Conservation (phyloP, 352 stramenopile genomes). For the Sclerospora graminicola region DNA sequence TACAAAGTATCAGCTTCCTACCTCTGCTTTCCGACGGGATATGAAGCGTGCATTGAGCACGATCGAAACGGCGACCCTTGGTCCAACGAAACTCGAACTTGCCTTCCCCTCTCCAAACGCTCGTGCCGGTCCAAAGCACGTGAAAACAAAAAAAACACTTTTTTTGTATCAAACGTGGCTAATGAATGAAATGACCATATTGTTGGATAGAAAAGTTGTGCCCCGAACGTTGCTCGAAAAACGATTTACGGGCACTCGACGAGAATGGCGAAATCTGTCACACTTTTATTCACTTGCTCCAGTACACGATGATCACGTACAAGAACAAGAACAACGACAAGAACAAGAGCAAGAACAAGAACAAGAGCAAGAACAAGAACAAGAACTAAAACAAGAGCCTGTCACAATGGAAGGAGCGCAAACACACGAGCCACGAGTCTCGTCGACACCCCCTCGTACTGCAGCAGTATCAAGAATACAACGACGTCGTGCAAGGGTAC, state of each 20-base stretch:
- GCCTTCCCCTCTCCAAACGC: conserved; percentile 15
- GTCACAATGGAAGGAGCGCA: conserved; percentile 9
- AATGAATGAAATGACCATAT: neutral
- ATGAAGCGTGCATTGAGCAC: conserved; percentile 46
- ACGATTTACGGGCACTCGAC: conserved; percentile 14
- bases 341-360: neutral
- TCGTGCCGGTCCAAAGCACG: conserved; percentile 4
- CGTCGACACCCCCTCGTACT: conserved; percentile 9
- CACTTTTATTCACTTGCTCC: conserved; percentile 22
- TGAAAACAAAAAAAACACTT: neutral
- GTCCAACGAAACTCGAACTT: conserved; percentile 43
- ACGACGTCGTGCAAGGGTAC: conserved; percentile 7
- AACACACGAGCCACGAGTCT: conserved; percentile 1
- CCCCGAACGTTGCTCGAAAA: conserved; percentile 25
- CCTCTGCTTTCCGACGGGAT: conserved; percentile 49
- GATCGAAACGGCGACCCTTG: conserved; percentile 42
- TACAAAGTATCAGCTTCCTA: conserved; percentile 25
- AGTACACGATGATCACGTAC: neutral
- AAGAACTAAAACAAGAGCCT: conserved; percentile 5
- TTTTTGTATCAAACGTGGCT: neutral
- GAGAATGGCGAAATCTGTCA: conserved; percentile 30
- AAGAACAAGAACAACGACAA: neutral
- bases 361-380: conserved; percentile 5
- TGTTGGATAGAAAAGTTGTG: conserved; percentile 11
- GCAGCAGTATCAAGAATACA: conserved; percentile 2